These are phyloP conservation scores for Populus hybrid DNA, from an alignment of 441 rosid genomes.

Conservation along the genomic window DNA sequence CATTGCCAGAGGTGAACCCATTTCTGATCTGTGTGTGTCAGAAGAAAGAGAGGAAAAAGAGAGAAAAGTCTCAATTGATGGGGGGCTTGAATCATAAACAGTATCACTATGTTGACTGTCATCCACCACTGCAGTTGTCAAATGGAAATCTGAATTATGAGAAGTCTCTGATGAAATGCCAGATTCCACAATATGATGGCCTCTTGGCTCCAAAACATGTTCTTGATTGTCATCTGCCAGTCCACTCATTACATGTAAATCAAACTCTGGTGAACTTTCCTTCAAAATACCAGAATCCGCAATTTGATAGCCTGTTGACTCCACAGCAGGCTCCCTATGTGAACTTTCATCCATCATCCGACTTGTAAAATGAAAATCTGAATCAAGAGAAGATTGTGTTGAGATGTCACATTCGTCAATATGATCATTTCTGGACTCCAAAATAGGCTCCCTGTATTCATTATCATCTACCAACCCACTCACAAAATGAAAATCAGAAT, in stretches of 20 bases:
- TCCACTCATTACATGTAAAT: background rate
- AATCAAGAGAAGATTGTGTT: background rate
- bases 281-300: slow-evolving; percentile 8
- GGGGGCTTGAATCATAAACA: slow-evolving; percentile 83
- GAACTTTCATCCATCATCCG: slow-evolving; percentile 32
- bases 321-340: slow-evolving; percentile 47
- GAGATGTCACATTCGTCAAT: slow-evolving; percentile 8
- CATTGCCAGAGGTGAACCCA: slow-evolving; percentile 19
- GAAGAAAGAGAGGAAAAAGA: slow-evolving; percentile 66
- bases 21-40: slow-evolving; percentile 39
- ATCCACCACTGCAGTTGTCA: slow-evolving; percentile 26
- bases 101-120: slow-evolving; percentile 59
- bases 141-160: slow-evolving; percentile 12
- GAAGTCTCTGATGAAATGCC: slow-evolving; percentile 12
- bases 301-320: background rate
- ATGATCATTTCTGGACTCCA: slow-evolving; percentile 4
- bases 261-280: slow-evolving; percentile 6
- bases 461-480: slow-evolving; percentile 22
- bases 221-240: slow-evolving; percentile 11
- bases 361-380: slow-evolving; percentile 14
- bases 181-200: background rate
- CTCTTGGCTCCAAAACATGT: slow-evolving; percentile 10
- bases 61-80: slow-evolving; percentile 39
- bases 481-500: slow-evolving; percentile 40
- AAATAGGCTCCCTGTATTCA: background rate